Base-by-base conservation (phyloP, 345 rosid species). In the Chamaenerion angustifolium region DNA sequence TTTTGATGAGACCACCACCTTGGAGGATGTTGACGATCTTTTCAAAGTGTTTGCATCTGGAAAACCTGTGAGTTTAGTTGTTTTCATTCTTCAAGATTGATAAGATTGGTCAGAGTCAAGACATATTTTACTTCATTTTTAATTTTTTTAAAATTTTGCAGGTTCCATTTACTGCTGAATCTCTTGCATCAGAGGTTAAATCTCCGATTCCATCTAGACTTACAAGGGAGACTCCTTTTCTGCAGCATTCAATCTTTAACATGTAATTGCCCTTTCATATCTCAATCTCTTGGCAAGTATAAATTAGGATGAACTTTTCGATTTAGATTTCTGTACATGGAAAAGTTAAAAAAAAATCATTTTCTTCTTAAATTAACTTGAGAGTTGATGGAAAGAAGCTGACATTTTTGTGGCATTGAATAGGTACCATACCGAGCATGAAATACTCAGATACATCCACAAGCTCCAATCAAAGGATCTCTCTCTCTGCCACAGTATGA, bases 401-500 rank as follows among this genome's bases (percentile, higher is more conserved):
- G n/a, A n/a, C 12, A 50, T 58, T 64, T 59, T 16, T 45, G 43
- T 44, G 63, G 31, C 19, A 57, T 48, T 46, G 49, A 17, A 49
- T 64, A 84, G 95, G 83, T 82, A 76, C 70, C 96, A 88, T 57
- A 82, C 96, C 0, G 95, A 92, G 76, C 99, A 92, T 48, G 99
- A 92, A 66, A 57, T 92, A 68, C 95, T 92, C 46, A 78, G 99
- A 46, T 85, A 82, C 69, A 72, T 85, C 46, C 75, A 88, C 64
- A 72, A 61, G 72, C 69, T 92, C 54, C 81, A 79, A 69, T 76
- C 89, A 25, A 87, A 82, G 70, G 98, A 92, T 80, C 87, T 92
- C 53, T 92, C 98, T 43, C 65, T 84, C 61, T 92, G 98, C 82
- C 99, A 92, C 67, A 84, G 96, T 68, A 92, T 92, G 99, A 92